Conservation (phyloP, 2,329 filamentous ascomycete species). For the Colletotrichum lini region DNA sequence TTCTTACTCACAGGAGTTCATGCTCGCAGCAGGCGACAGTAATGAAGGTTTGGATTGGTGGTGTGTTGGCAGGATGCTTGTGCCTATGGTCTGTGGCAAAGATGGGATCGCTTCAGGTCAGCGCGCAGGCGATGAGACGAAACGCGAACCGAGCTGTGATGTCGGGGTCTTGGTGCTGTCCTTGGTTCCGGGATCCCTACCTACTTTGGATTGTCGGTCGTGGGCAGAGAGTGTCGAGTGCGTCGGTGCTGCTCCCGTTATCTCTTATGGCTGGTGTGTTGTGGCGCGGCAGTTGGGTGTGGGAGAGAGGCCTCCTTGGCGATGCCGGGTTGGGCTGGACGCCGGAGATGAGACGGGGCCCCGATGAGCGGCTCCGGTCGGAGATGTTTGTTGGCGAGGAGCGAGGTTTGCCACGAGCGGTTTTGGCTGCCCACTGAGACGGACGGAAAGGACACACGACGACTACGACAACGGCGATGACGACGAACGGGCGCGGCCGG, state of each 20-base stretch:
- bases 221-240: not conserved
- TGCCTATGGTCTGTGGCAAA: conserved; percentile 33
- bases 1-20: conserved; percentile 39
- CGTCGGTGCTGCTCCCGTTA: not conserved
- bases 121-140: conserved; percentile 35
- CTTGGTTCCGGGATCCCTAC: conserved; percentile 7
- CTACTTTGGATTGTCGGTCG: not conserved
- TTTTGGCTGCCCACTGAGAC: not conserved
- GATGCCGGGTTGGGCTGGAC: not conserved
- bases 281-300: not conserved
- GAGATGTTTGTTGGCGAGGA: not conserved
- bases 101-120: conserved; percentile 40
- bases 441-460: conserved; percentile 9
- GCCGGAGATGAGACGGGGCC: conserved; percentile 31
- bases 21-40: conserved; percentile 22
- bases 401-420: conserved; percentile 6
- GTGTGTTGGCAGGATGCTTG: conserved; percentile 18
- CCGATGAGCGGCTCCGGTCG: not conserved
- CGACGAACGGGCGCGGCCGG: conserved; percentile 11
- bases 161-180: conserved; percentile 10
- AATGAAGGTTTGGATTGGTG: conserved; percentile 7
- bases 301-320: conserved; percentile 33
- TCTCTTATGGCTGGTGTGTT: conserved; percentile 15
- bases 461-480: not conserved
- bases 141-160: conserved; percentile 41